Conservation (phyloP, 108 stramenopile genomes). For the Cyclotella sp. region DNA sequence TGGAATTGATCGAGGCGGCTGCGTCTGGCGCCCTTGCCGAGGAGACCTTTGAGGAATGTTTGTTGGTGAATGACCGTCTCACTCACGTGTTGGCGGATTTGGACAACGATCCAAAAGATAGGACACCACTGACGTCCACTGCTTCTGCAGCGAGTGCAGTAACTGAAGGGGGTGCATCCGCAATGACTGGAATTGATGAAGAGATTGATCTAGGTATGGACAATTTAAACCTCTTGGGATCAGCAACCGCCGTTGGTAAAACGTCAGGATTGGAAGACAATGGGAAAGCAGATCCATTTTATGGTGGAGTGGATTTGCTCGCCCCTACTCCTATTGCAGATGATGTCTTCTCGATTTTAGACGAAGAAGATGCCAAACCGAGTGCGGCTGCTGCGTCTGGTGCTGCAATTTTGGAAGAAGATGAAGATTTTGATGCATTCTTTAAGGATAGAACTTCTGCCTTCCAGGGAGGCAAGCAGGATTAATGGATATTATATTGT, state of each 20-base stretch:
- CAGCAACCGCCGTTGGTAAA: neutral
- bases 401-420: slow-evolving; percentile 17
- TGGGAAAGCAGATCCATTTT: slow-evolving; percentile 32
- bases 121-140: slow-evolving; percentile 17
- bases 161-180: neutral
- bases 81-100: slow-evolving; percentile 60
- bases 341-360: slow-evolving; percentile 33
- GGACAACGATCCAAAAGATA: slow-evolving; percentile 41
- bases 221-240: slow-evolving; percentile 13
- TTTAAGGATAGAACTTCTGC: slow-evolving; percentile 58
- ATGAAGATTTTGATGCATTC: slow-evolving; percentile 58
- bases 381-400: neutral
- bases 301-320: slow-evolving; percentile 25
- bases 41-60: slow-evolving; percentile 71
- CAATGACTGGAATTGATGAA: neutral
- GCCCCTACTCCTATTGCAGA: slow-evolving; percentile 30
- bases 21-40: slow-evolving; percentile 66
- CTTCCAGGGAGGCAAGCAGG: slow-evolving; percentile 21
- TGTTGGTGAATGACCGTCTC: slow-evolving; percentile 78
- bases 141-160: slow-evolving; percentile 19
- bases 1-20: slow-evolving; percentile 79
- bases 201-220: slow-evolving; percentile 8
- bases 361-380: neutral
- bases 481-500: neutral
- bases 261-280: slow-evolving; percentile 25